Conservation (phyloP, 139 green algal genomes). For the Chlorella sp. region DNA sequence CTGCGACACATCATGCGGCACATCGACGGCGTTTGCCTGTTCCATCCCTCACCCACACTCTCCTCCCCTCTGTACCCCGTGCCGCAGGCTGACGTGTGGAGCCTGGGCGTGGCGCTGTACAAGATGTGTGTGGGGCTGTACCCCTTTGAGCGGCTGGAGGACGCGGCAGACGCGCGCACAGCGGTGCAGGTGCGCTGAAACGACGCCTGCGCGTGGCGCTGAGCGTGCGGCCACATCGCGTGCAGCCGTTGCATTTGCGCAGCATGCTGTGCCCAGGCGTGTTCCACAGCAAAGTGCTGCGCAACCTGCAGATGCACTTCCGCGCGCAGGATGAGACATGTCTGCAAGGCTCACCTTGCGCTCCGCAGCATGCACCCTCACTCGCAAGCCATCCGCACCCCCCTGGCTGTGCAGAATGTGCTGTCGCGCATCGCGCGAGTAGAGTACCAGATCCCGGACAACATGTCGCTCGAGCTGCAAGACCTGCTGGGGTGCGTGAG, state of each 20-base stretch:
- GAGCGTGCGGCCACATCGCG: too few species aligned
- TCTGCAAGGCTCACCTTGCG: neutral
- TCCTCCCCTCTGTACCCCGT: too few species aligned
- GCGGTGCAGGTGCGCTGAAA: constrained; percentile 29
- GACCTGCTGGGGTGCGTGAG: constrained; percentile 39
- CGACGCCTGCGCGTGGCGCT: too few species aligned
- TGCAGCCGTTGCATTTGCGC: too few species aligned
- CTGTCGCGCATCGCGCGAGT: constrained; percentile 37
- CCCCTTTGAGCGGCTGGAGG: constrained; percentile 48
- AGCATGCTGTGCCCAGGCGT: too few species aligned
- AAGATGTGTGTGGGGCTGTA: constrained; percentile 47
- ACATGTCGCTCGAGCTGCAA: constrained; percentile 26
- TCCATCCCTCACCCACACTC: too few species aligned
- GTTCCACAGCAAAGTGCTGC: too few species aligned
- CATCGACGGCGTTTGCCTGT: too few species aligned
- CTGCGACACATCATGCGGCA: too few species aligned
- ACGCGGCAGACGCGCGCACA: constrained; percentile 23
- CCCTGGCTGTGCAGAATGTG: constrained; percentile 35
- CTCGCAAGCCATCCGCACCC: neutral
- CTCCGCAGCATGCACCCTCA: neutral
- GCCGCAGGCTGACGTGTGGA: constrained; percentile 46
- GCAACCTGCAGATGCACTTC: too few species aligned
- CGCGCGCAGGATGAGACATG: too few species aligned
- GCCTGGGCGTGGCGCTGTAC: constrained; percentile 50
- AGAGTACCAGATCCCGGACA: constrained; percentile 44